Conservation (phyloP, 139 green algal species). For the Closterium sp. region DNA sequence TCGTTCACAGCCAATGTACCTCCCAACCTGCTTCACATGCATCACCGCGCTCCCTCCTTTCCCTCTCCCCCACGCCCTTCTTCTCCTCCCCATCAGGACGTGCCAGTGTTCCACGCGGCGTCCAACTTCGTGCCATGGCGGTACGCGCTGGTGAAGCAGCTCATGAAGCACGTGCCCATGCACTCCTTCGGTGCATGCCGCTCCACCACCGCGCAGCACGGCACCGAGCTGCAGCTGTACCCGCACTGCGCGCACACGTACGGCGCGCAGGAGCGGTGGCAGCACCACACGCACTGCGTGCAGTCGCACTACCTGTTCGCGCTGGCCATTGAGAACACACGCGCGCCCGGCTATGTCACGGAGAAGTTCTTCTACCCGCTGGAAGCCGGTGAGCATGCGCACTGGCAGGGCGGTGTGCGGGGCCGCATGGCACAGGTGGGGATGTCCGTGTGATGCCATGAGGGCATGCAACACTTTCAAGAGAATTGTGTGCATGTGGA, state of each 20-base stretch:
- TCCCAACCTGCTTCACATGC: too few species aligned
- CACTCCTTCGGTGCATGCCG: constrained; percentile 23
- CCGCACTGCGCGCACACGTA: constrained; percentile 14
- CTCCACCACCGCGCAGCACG: constrained; percentile 25
- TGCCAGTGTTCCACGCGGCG: constrained; percentile 19
- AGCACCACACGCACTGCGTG: constrained; percentile 26
- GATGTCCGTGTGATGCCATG: neutral
- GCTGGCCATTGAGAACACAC: constrained; percentile 18
- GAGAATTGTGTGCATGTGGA: too few species aligned
- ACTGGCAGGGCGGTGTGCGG: too few species aligned
- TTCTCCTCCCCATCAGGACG: neutral
- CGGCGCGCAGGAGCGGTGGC: neutral
- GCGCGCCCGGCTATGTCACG: constrained; percentile 14
- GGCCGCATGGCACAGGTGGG: neutral
- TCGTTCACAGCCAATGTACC: too few species aligned
- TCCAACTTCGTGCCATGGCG: constrained; percentile 16
- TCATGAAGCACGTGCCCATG: constrained; percentile 15
- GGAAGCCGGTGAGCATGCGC: neutral
- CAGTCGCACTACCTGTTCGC: constrained; percentile 41
- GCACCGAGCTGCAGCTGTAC: constrained; percentile 16
- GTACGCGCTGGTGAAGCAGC: neutral
- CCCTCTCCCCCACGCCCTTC: neutral
- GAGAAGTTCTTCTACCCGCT: constrained; percentile 43
- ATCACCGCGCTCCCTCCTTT: too few species aligned
- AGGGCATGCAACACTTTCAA: too few species aligned